Base-by-base conservation (phyloP, 164 flowering plant genomes). In the Chimonanthus salicifolius region DNA sequence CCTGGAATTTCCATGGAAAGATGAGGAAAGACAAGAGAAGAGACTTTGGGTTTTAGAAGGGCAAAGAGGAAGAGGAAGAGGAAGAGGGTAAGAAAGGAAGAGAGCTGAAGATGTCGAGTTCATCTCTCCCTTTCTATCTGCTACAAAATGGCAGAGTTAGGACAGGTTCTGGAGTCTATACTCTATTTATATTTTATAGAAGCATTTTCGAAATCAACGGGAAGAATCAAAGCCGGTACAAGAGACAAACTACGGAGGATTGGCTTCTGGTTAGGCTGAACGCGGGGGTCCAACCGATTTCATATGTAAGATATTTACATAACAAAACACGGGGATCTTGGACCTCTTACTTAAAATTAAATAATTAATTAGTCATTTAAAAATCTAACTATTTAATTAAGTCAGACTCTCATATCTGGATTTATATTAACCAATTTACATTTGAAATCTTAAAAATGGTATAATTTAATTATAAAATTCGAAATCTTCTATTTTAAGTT, bases 21-120 rank as follows among this genome's bases (percentile, higher is more conserved):
- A 54, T 47, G 70, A 3, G 49, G 58, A 47, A 44, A 65, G 2
- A 58, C 49, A 33, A 33, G 63, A 47, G 62, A 68, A 54, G 4
- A 46, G 10, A 64, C 73, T 47, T 71, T 58, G 76, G 78, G 80
- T 64, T 81, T 79, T 78, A 67, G 71, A 47, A 45, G 82, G 66
- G 46, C 74, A 21, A 15, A 66, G 45, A 66, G 74, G 7, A 58
- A 20, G 48, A 44, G 68, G 68, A 44, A 44, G 63, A 54, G 54
- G 33, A 7, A 68, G 71, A 66, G 63, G 70, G 64, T 70, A 77
- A 71, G 82, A 67, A 75, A 62, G 62, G 20, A 76, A 63, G 72
- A 33, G 66, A 63, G 66, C 47, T 9, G 68, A 33, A 33, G 72
- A 48, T 51, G 64, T 48, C 51, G 82, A 68, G 49, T 70, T 69